Evolutionary conservation across 2,329 filamentous ascomycete species (phyloP), one percentile per base, ranked within the genome.

Genomic region (Periconia digitata): DNA sequence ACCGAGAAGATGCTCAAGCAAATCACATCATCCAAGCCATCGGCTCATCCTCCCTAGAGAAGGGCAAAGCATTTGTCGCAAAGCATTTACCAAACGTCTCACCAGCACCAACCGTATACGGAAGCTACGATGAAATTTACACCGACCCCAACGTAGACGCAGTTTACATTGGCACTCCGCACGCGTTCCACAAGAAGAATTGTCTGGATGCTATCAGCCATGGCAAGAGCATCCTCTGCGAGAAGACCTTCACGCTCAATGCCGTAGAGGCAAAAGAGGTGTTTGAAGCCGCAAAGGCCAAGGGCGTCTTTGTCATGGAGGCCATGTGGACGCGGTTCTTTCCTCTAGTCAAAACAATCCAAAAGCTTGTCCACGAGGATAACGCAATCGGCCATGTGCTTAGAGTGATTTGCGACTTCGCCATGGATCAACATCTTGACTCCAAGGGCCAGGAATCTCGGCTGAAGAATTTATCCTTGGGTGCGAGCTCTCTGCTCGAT

Each of bases 141-240:
- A 79, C 79, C 27, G 87, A 94, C 67, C 75, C 85, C 6, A 79
- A 87, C 59, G 80, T 94, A 54, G 87, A 94, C 69, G 89, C 92
- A 58, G 74, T 95, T 74, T 95, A 95, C 71, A 84, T 95, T 43
- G 89, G 89, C 24, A 94, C 90, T 1, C 90, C 90, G 12, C 89
- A 94, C 74, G 89, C 86, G 57, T 89, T 94, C 70, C 90, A 95
- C 75, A 94, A 90, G 75, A 88, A 92, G 70, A 91, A 94, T 70
- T 80, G 83, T 55, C 88, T 90, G 80, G 79, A 92, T 17, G 86
- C 85, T 20, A 79, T 95, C 22, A 79, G 86, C 55, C 86, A 86
- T 6, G 87, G 88, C 60, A 95, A 94, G 77, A 79, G 91, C 61
- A 87, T 95, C 16, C 80, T 95, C 36, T 94, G 89, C 70, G 90